Evolutionary conservation across 129 eudicot genomes (phyloP), one percentile per base, ranked within the genome.

Genomic region (Arctium lappa): DNA sequence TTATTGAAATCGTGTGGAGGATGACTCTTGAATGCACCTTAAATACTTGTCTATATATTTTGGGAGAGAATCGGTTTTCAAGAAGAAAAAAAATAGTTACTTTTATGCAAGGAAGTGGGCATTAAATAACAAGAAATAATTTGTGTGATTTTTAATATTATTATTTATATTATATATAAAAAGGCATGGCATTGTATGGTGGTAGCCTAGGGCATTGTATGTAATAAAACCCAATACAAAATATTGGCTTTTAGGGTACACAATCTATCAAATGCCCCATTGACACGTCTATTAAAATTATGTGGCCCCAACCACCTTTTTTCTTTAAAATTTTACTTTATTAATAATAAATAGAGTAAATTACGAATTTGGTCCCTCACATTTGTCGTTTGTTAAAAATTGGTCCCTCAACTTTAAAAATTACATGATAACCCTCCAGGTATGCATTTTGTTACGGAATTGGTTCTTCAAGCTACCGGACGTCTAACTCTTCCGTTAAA

Each of bases 221-320:
- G 82, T 37, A 78, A 11, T 37, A 78, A 13, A 36, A 10, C 36
- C 46, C 36, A 60, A 63, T 29, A 42, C 30, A 40, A 74, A 74
- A 46, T 44, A 75, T 6, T 10, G n/a, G 40, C 79, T 29, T 46
- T 75, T 44, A 75, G 79, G 65, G 82, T 79, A 79, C 82, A 79
- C 31, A 69, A 69, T 68, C 18, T 27, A 40, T 79, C 75, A 66
- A 79, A 68, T 74, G 65, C 65, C 10, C 27, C 39, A 29, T 66
- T 68, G 75, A 79, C 82, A 79, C 66, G 82, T 79, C 75, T 39
- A 68, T 5, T 40, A 66, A 30, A 66, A 13, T 50, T 12, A 50
- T 13, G 22, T 50, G 63, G 63, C 13, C 63, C 63, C 63, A 50
- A 50, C 63, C 3, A 50, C 22, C n/a, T 50, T 50, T 13, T 50